Evolutionary conservation across 805 yeast species (phyloP), one percentile per base, ranked within the genome.

Genomic region (Candida coquimbonensis): DNA sequence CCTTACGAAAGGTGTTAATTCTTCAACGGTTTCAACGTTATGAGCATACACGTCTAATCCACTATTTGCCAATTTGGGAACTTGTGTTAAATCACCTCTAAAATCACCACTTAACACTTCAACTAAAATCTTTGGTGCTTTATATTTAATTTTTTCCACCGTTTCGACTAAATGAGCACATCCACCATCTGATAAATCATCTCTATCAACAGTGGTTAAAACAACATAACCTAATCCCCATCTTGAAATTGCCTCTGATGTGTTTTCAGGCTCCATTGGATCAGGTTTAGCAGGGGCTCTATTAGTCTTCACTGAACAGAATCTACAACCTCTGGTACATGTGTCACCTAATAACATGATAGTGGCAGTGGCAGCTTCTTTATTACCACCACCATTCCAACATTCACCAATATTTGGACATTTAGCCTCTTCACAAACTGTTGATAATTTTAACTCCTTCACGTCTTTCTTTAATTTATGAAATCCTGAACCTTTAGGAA

Each of bases 391-490:
- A 34, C 48, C 48, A n/a, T 42, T 42, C 99, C 99, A 93, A 67
- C 99, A 93, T 64, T 93, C 99, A 43, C 98, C 96, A 51, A 93
- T 93, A 64, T 93, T 93, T n/a, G 99, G 99, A 67, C 99, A 93
- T 61, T 93, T 83, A 5, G 99, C 99, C 61, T 93, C 99, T 66
- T 93, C 98, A 67, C 99, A 93, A 29, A 93, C 99, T 0, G 99
- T 93, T 34, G 96, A 84, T 43, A 93, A 70, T 52, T 88, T 87
- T 49, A 93, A 70, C 48, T 95, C 97, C 49, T 88, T 75, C 32
- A 93, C 82, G 60, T 93, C 99, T 40, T 79, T 76, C 61, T 91
- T 89, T 54, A 93, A 72, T 54, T 80, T 81, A 56, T 81, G 81
- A 64, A 78, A 93, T 26, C 85, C 82, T 51, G 81, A 75, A 39